Percentiles rank a stretch among this genome's conserved stretches.
These are phyloP conservation scores for Daldinia childiae DNA, from an alignment of 495 filamentous ascomycete species.

Conservation along the genomic window DNA sequence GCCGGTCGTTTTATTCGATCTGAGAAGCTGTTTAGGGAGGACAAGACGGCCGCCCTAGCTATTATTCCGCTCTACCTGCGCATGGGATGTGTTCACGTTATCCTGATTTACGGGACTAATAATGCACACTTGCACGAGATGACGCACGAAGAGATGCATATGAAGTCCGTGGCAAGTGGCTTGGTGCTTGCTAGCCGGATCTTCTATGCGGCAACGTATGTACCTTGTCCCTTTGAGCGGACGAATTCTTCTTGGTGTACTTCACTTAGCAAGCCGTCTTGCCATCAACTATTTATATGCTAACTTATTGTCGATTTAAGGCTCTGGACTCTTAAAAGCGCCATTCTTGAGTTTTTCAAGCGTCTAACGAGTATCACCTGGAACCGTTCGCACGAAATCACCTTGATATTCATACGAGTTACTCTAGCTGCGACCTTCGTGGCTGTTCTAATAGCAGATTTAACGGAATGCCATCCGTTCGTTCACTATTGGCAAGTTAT, in stretches of 20 bases:
- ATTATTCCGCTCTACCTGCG: conserved; percentile 81
- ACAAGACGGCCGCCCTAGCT: conserved; percentile 83
- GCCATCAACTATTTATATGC: conserved; percentile 4
- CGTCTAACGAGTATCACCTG: conserved; percentile 74
- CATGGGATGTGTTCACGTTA: conserved; percentile 86
- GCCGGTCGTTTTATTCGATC: conserved; percentile 81
- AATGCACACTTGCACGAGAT: conserved; percentile 67
- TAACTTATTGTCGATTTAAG: conserved; percentile 54
- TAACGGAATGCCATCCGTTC: conserved; percentile 88
- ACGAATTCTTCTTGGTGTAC: not conserved
- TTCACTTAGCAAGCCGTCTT: not conserved
- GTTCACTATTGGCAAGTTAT: conserved; percentile 88
- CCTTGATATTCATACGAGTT: conserved; percentile 73
- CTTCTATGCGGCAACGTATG: conserved; percentile 75
- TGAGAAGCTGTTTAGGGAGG: conserved; percentile 83
- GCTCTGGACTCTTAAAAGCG: conserved; percentile 91
- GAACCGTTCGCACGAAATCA: conserved; percentile 73
- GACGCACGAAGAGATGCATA: conserved; percentile 56
- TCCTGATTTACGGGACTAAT: conserved; percentile 88
- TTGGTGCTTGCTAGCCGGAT: conserved; percentile 72
- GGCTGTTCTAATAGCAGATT: conserved; percentile 78
- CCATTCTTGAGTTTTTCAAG: conserved; percentile 89
- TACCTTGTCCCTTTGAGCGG: conserved; percentile 27
- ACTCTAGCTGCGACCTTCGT: conserved; percentile 80
- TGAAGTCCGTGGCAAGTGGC: conserved; percentile 67